phyloP scores from a whole-genome alignment of 805 yeast species.

The Wickerhamomyces ciferrii region DNA sequence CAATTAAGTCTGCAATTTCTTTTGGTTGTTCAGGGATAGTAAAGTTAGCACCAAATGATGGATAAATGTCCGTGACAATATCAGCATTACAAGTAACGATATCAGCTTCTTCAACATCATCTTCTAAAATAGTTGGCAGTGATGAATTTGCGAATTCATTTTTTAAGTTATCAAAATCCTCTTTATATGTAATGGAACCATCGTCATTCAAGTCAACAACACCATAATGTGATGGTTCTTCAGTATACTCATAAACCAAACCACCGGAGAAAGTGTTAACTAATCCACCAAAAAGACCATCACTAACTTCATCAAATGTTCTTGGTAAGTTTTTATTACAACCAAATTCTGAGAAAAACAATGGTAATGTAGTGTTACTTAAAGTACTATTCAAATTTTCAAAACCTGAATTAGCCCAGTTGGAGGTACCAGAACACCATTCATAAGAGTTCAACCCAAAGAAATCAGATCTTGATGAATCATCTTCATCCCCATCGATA shows the following conservation, averaged over 20 bases:
- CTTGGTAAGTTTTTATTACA: constrained; percentile 78
- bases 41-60: constrained; percentile 41
- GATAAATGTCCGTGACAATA: constrained; percentile 28
- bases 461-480: constrained; percentile 73
- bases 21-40: constrained; percentile 43
- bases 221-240: constrained; percentile 77
- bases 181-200: constrained; percentile 32
- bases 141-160: constrained; percentile 31
- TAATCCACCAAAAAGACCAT: constrained; percentile 66
- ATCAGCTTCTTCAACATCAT: constrained; percentile 26
- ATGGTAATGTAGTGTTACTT: constrained; percentile 56
- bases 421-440: constrained; percentile 82
- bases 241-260: constrained; percentile 84
- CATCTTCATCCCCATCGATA: constrained; percentile 44
- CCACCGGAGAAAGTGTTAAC: constrained; percentile 77
- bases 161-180: constrained; percentile 49
- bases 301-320: constrained; percentile 74
- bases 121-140: constrained; percentile 32
- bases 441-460: constrained; percentile 93
- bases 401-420: constrained; percentile 70
- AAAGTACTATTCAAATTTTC: constrained; percentile 50
- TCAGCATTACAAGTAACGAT: constrained; percentile 35
- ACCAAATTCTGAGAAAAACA: constrained; percentile 75
- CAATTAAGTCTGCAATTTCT: constrained; percentile 36
- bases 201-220: constrained; percentile 50